Evolutionary conservation across 257 asterid genomes (phyloP).

Genomic region (Nicotiana knightiana): DNA sequence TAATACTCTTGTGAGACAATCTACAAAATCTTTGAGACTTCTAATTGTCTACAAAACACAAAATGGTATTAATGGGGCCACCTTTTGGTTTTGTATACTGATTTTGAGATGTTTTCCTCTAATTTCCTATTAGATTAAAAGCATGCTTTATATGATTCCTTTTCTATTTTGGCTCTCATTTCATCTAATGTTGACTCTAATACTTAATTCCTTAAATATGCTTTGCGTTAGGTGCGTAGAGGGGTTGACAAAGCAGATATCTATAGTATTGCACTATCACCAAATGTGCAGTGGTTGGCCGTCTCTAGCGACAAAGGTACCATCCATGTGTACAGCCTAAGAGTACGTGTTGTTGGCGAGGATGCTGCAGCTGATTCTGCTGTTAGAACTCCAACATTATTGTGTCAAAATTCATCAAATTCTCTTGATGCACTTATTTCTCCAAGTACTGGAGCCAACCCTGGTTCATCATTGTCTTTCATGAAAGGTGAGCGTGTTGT

Average conservation of each 20-base stretch:
- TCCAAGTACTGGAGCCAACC: slow-evolving; percentile 62
- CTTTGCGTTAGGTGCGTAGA: slow-evolving; percentile 76
- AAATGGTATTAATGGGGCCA: not conserved
- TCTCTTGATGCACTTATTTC: slow-evolving; percentile 73
- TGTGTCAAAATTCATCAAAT: slow-evolving; percentile 50
- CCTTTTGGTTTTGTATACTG: not conserved
- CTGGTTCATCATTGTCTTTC: slow-evolving; percentile 82
- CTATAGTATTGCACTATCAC: slow-evolving; percentile 71
- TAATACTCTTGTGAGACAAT: not conserved
- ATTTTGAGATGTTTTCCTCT: slow-evolving; percentile 5
- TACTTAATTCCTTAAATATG: slow-evolving; percentile 7
- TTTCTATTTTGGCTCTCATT: not conserved
- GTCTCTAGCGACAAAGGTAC: slow-evolving; percentile 96
- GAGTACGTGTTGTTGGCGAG: slow-evolving; percentile 70
- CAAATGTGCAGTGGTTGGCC: slow-evolving; percentile 87
- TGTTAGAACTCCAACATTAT: slow-evolving; percentile 38
- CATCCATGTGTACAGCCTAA: slow-evolving; percentile 81
- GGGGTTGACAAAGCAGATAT: slow-evolving; percentile 87
- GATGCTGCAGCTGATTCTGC: slow-evolving; percentile 46
- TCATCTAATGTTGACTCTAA: not conserved
- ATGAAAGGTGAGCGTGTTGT: slow-evolving; percentile 59
- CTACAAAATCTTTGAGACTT: not conserved
- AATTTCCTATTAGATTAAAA: not conserved
- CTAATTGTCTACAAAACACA: not conserved
- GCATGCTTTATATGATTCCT: not conserved